Evolutionary conservation across 1,284 basidiomycete species (phyloP), one percentile per base, ranked within the genome.

Genomic region (Apiotrichum veenhuisii): DNA sequence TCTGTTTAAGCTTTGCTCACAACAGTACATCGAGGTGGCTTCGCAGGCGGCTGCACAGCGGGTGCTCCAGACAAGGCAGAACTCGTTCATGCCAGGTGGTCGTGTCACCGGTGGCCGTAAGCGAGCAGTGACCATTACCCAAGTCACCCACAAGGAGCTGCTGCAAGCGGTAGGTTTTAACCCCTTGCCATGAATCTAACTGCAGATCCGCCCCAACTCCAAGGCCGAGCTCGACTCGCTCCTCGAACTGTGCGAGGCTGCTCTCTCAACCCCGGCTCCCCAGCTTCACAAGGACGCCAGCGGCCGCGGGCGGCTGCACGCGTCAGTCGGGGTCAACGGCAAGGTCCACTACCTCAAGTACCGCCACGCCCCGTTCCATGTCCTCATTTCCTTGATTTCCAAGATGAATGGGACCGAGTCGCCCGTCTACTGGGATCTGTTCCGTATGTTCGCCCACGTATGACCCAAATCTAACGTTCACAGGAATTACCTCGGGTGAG

Each of bases 51-150:
- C 73, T 3, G 73, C 73, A 1, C 62, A 65, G 10, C 50, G 56
- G 8, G 63, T 76, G 20, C 66, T 78, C 26, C 65, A 75, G 55
- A 64, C 55, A n/a, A 58, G 69, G 44, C 76, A 78, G 52, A 74
- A 75, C 43, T 55, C 60, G 3, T 63, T 70, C 41, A 71, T 78
- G 65, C 68, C 75, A 0, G 66, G 70, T 5, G 74, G 74, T 10
- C 58, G 59, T 7, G 51, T 64, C 9, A 67, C 64, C 11, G 52
- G 50, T 4, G 70, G 69, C 18, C 61, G 71, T 30, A 73, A 66
- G 30, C 58, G 77, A 42, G 69, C 72, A 2, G 74, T 77, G 5
- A 77, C 75, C 0, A 73, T 78, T 50, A 73, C 71, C 10, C 62
- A 67, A 20, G 70, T 73, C 0, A 64, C 65, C 3, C 67, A 71